Conservation (phyloP, 176 grass and related monocot species). For the Carex parvula region DNA sequence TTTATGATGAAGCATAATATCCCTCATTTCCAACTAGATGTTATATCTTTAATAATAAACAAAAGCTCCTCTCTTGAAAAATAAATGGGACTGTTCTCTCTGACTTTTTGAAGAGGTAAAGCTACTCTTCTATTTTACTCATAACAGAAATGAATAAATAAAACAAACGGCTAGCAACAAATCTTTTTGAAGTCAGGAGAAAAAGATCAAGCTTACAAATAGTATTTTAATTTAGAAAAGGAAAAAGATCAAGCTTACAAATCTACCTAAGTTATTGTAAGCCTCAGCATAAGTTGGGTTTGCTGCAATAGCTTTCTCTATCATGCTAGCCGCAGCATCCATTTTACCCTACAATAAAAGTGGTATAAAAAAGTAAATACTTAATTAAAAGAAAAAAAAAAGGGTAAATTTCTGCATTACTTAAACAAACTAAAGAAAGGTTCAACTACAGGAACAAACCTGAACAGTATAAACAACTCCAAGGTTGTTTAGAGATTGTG, state of each 20-base stretch:
- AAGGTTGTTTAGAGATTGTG: slow-evolving; percentile 96
- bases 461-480: slow-evolving; percentile 99
- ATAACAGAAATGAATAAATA: not conserved
- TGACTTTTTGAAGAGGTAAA: not conserved
- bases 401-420: not conserved
- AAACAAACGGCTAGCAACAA: not conserved
- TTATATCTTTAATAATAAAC: not conserved
- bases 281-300: slow-evolving; percentile 92
- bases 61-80: not conserved
- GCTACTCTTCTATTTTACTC: not conserved
- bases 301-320: slow-evolving; percentile 88
- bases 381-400: not conserved
- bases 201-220: not conserved
- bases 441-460: slow-evolving; percentile 39
- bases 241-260: not conserved
- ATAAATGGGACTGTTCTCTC: not conserved
- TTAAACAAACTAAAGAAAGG: slow-evolving; percentile 19
- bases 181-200: not conserved
- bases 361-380: slow-evolving; percentile 23
- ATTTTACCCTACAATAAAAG: slow-evolving; percentile 66
- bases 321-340: slow-evolving; percentile 92
- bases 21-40: not conserved
- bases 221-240: not conserved
- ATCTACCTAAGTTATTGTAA: slow-evolving; percentile 88
- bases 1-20: not conserved